Conservation (phyloP, 805 yeast species). For the Blastobotrys terrestris region DNA sequence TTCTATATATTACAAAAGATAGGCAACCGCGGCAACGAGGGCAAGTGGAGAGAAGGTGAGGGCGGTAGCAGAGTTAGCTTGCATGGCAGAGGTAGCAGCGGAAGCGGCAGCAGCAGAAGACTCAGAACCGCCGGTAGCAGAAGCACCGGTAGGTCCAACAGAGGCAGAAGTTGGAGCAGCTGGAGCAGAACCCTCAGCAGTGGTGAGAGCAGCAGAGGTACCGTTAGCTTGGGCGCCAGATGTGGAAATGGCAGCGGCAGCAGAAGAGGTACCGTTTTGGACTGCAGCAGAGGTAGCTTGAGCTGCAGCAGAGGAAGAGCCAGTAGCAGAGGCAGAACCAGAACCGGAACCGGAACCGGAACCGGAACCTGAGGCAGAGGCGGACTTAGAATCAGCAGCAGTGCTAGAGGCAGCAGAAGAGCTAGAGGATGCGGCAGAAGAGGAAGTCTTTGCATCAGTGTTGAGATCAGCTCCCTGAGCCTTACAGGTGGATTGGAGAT, state of each 20-base stretch:
- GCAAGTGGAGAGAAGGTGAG: neutral
- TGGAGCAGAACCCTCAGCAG: neutral
- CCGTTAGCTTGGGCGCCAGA: conserved; percentile 5
- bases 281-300: conserved; percentile 3
- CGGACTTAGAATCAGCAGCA: conserved; percentile 2
- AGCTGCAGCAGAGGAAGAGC: conserved; percentile 6
- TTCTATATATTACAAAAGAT: neutral
- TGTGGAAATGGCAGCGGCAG: conserved; percentile 2
- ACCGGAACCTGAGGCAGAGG: neutral
- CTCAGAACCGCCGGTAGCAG: neutral
- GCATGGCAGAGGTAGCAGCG: neutral
- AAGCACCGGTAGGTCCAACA: conserved; percentile 6
- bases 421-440: conserved; percentile 9
- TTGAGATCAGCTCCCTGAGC: conserved; percentile 12
- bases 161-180: conserved; percentile 6
- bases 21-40: neutral
- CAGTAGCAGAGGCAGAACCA: conserved; percentile 3
- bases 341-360: conserved; percentile 1
- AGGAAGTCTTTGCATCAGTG: conserved; percentile 5
- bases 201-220: conserved; percentile 8
- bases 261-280: conserved; percentile 3
- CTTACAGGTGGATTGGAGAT: conserved; percentile 39
- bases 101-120: neutral
- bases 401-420: conserved; percentile 9
- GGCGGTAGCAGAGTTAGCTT: neutral